phyloP scores from a whole-genome alignment of 2,329 filamentous ascomycete species.

The Camptophora hylomeconis region DNA sequence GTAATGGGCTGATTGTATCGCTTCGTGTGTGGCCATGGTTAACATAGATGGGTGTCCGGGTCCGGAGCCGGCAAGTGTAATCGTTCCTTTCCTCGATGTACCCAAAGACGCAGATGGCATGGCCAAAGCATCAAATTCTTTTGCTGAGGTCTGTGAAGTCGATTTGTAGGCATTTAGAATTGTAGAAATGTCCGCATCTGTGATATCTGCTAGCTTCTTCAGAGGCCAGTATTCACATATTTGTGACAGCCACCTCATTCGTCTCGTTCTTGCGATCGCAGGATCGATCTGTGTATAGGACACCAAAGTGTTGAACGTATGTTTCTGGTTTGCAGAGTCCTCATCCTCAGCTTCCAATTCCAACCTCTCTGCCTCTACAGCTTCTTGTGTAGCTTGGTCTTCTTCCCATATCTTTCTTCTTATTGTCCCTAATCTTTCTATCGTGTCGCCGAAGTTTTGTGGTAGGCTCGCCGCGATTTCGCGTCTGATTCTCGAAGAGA shows the following conservation, averaged over 20 bases:
- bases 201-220: slow-evolving; percentile 63
- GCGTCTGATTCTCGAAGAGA: slow-evolving; percentile 75
- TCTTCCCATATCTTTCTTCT: slow-evolving; percentile 61
- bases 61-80: slow-evolving; percentile 83
- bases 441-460: slow-evolving; percentile 58
- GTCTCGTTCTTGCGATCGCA: slow-evolving; percentile 60
- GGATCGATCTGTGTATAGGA: slow-evolving; percentile 50
- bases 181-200: slow-evolving; percentile 62
- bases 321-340: slow-evolving; percentile 48
- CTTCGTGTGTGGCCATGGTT: slow-evolving; percentile 47
- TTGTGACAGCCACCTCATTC: slow-evolving; percentile 87
- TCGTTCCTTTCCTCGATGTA: slow-evolving; percentile 43
- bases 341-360: slow-evolving; percentile 35
- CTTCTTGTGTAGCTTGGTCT: slow-evolving; percentile 35
- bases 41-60: slow-evolving; percentile 87
- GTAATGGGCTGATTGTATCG: slow-evolving; percentile 35
- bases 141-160: slow-evolving; percentile 15
- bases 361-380: slow-evolving; percentile 29
- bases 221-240: slow-evolving; percentile 99
- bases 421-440: slow-evolving; percentile 62
- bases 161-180: slow-evolving; percentile 60
- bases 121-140: slow-evolving; percentile 1
- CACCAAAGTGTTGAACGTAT: slow-evolving; percentile 74
- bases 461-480: slow-evolving; percentile 78
- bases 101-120: too few relatives aligned